phyloP scores from a whole-genome alignment of 2,329 filamentous ascomycete species.

The Curvularia eragrostidis region DNA sequence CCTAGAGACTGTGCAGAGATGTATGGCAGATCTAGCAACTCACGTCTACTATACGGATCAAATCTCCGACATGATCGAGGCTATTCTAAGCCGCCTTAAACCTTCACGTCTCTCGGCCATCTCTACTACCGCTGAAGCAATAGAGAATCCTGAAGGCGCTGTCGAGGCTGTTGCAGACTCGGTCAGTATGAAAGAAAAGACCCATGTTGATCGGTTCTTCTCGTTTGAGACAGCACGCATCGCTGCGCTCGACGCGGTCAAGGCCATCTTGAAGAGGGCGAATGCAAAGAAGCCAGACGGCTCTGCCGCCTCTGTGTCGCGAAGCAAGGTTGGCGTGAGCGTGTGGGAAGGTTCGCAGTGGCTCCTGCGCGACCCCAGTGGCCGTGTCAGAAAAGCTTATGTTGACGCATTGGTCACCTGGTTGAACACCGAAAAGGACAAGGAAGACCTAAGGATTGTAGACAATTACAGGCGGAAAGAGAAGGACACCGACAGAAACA shows the following conservation, averaged over 20 bases:
- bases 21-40: conserved; percentile 88
- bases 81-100: conserved; percentile 79
- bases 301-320: conserved; percentile 63
- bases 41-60: conserved; percentile 98
- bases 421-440: conserved; percentile 80
- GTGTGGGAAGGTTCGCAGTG: conserved; percentile 98
- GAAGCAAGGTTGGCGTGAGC: conserved; percentile 77
- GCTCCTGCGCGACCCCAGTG: conserved; percentile 81
- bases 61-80: conserved; percentile 89
- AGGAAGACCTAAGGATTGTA: conserved; percentile 66
- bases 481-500: conserved; percentile 54
- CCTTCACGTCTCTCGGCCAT: conserved; percentile 60
- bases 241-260: conserved; percentile 78
- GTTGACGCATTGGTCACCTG: conserved; percentile 83
- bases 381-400: conserved; percentile 82
- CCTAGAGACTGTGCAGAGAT: conserved; percentile 74
- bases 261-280: conserved; percentile 80
- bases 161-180: conserved; percentile 58
- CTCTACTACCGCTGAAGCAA: conserved; percentile 55
- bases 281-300: conserved; percentile 61
- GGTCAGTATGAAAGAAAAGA: conserved; percentile 60
- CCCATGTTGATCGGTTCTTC: conserved; percentile 64
- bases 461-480: conserved; percentile 59
- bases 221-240: conserved; percentile 66
- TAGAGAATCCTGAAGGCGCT: conserved; percentile 59